Evolutionary conservation across 805 yeast genomes (phyloP), one percentile per base, ranked within the genome.

Genomic region (Ogataea trehaloabstinens): DNA sequence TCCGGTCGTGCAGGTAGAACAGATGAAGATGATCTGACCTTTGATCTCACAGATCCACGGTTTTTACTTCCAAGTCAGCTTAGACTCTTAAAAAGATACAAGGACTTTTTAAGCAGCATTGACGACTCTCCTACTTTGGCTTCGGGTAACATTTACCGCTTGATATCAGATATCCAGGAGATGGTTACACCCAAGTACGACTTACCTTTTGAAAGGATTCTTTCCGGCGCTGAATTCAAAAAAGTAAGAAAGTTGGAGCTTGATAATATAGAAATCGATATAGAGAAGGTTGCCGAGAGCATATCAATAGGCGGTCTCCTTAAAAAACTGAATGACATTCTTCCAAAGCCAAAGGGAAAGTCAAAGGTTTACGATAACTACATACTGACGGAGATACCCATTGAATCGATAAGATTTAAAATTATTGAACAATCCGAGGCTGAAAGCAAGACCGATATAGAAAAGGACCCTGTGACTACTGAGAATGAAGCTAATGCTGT

Each of bases 341-440:
- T 64, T n/a, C 67, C 68, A 1, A 63, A 53, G 27, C 68, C 76
- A 3, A 73, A 67, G 42, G 59, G 69, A 3, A 73, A 69, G 30
- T 51, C 69, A 4, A 74, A 64, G 46, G 55, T 64, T 22, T 55
- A 68, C 21, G 87, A 82, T 47, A 71, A 76, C 0, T 82, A 83
- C 46, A 49, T 63, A 11, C 64, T 76, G 20, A 64, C 76, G 0
- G 77, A 73, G 24, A 63, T 60, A 3, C 70, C 80, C 0, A 59
- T 80, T 2, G 81, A 76, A 28, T 55, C 58, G 7, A 55, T 81
- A 2, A 50, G 44, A 12, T 65, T 76, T 37, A 54, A 59, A 3
- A 48, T 59, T 13, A 40, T 38, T 13, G 56, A 52, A 8, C 36
- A 22, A 29, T 40, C 11, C 16, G 20, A 12, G 12, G 45, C 35